phyloP scores from a whole-genome alignment of 352 stramenopile genomes.

The Phytopythium litorale region DNA sequence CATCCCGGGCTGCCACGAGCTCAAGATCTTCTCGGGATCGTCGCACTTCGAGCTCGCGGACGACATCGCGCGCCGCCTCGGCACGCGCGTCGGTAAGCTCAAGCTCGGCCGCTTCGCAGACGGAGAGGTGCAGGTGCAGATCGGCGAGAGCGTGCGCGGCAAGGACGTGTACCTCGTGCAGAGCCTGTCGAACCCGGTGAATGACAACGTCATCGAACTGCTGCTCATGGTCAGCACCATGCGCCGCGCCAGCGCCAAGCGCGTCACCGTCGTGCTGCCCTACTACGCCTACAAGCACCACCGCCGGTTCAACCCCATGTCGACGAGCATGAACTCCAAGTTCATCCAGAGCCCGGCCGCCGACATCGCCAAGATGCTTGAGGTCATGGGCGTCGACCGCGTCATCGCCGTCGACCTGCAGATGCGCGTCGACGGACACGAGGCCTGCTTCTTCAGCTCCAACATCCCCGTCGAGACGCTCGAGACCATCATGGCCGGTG shows the following conservation, averaged over 20 bases:
- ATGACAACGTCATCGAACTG: slow-evolving; percentile 95
- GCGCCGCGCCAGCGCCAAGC: slow-evolving; percentile 91
- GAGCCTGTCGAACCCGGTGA: slow-evolving; percentile 89
- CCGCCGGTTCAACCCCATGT: slow-evolving; percentile 77
- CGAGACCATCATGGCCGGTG: slow-evolving; percentile 88
- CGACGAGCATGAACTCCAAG: slow-evolving; percentile 90
- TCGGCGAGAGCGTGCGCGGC: slow-evolving; percentile 90
- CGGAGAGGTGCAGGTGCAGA: slow-evolving; percentile 91
- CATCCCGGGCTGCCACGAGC: slow-evolving; percentile 89
- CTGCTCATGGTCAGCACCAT: slow-evolving; percentile 94
- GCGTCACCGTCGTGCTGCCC: slow-evolving; percentile 92
- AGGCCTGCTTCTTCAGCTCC: slow-evolving; percentile 91
- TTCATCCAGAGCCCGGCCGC: slow-evolving; percentile 88
- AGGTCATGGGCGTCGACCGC: slow-evolving; percentile 93
- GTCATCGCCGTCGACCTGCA: slow-evolving; percentile 93
- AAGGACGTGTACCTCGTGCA: slow-evolving; percentile 96
- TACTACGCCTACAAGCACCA: slow-evolving; percentile 95
- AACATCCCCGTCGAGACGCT: slow-evolving; percentile 90
- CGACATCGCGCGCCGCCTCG: slow-evolving; percentile 85
- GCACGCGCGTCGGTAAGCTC: slow-evolving; percentile 84
- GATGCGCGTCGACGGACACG: slow-evolving; percentile 84
- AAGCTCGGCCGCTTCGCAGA: slow-evolving; percentile 90
- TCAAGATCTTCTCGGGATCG: slow-evolving; percentile 92
- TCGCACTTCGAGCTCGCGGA: slow-evolving; percentile 89
- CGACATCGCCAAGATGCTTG: slow-evolving; percentile 91